These are phyloP conservation scores for Eucalyptus tenuipes DNA, from an alignment of 345 rosid species.

Conservation along the genomic window DNA sequence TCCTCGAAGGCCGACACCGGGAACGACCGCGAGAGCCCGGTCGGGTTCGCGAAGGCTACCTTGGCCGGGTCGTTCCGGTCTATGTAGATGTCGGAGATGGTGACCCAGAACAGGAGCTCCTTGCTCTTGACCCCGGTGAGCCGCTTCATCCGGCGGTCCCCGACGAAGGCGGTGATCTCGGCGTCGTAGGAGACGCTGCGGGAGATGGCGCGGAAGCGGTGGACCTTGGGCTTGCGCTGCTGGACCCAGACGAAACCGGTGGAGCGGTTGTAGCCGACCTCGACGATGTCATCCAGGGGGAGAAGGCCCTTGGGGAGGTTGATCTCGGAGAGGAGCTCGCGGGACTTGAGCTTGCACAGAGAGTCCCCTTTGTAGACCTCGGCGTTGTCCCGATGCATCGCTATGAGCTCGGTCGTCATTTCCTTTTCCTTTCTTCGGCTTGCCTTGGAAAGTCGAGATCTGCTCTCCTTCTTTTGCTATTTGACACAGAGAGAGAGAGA, in stretches of 20 bases:
- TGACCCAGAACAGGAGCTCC: slow-evolving; percentile 14
- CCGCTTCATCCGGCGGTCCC: slow-evolving; percentile 2
- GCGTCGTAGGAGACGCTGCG: slow-evolving; percentile 2
- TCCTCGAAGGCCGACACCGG: slow-evolving; percentile 25
- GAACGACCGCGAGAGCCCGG: background rate
- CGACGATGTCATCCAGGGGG: slow-evolving; percentile 6
- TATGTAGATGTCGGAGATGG: background rate
- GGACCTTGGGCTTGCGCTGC: slow-evolving; percentile 6
- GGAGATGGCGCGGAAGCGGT: slow-evolving; percentile 13
- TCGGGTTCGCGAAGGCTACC: background rate
- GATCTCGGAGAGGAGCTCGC: slow-evolving; percentile 1
- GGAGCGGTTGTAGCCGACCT: slow-evolving; percentile 10
- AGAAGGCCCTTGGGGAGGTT: slow-evolving; percentile 21
- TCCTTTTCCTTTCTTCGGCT: background rate
- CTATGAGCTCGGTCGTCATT: slow-evolving; percentile 2
- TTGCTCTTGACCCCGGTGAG: slow-evolving; percentile 12
- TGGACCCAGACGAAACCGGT: slow-evolving; percentile 18
- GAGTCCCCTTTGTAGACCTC: slow-evolving; percentile 20
- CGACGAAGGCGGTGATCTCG: slow-evolving; percentile 15
- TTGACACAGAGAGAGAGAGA: background rate
- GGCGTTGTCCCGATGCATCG: slow-evolving; percentile 7
- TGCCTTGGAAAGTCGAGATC: background rate
- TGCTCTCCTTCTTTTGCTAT: background rate
- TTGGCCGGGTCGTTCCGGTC: slow-evolving; percentile 2
- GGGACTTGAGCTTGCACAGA: slow-evolving; percentile 15